These are phyloP conservation scores for Solanum hybrid DNA, from an alignment of 305 asterid genomes.

Conservation along the genomic window DNA sequence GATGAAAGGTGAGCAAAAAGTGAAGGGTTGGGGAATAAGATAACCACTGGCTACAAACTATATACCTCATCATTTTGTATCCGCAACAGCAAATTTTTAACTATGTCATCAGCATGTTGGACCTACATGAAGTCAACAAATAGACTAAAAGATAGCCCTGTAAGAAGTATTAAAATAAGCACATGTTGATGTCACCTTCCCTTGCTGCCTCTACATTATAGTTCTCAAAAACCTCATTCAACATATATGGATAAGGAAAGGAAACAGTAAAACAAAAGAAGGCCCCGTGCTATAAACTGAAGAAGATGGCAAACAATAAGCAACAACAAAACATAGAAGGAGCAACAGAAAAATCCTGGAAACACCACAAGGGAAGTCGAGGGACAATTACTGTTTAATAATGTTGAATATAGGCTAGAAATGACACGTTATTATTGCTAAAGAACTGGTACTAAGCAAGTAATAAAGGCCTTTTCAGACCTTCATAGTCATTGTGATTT, in stretches of 20 bases:
- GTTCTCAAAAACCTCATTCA: background rate
- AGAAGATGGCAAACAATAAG: background rate
- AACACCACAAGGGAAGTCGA: background rate
- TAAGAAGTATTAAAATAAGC: background rate
- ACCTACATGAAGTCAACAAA: slow-evolving; percentile 35
- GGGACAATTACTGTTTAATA: background rate
- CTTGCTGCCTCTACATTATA: background rate
- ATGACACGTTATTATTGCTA: background rate
- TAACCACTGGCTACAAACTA: background rate
- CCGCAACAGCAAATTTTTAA: slow-evolving; percentile 45
- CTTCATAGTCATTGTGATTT: background rate
- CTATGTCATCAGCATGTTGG: slow-evolving; percentile 62
- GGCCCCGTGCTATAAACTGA: background rate
- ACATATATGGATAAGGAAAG: background rate
- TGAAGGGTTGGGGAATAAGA: background rate
- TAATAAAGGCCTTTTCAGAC: background rate
- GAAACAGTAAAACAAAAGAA: background rate
- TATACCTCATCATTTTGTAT: slow-evolving; percentile 71
- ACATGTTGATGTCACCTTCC: background rate
- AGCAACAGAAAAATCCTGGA: background rate
- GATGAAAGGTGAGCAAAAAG: background rate
- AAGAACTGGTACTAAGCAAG: background rate
- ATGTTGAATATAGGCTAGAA: background rate
- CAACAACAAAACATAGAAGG: background rate
- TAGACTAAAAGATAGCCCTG: background rate